These are phyloP conservation scores for Candida golubevii DNA, from an alignment of 805 yeast species.

Conservation along the genomic window DNA sequence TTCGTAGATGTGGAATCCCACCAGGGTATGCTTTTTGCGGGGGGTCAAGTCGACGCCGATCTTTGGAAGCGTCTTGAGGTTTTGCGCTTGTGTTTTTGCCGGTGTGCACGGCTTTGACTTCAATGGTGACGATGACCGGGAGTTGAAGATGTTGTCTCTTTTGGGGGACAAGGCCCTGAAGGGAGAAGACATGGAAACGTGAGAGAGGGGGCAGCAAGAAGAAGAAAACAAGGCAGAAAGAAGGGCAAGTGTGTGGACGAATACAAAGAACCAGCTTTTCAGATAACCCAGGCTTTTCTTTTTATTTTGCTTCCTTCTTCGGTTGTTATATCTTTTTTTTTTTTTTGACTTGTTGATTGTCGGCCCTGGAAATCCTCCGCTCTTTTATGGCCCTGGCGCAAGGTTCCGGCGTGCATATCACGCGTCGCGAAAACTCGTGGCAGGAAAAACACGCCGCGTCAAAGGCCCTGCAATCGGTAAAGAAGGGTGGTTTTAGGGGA, in stretches of 20 bases:
- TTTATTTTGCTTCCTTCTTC: not conserved
- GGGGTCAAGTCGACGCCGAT: constrained; percentile 8
- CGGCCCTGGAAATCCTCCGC: not conserved
- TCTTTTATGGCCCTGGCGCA: constrained; percentile 1
- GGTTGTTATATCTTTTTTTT: too few relatives aligned
- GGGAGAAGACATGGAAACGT: constrained; percentile 10
- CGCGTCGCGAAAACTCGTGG: constrained; percentile 7
- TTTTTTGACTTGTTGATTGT: too few relatives aligned
- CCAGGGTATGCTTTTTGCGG: not conserved
- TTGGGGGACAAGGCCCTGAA: constrained; percentile 15
- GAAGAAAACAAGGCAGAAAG: not conserved
- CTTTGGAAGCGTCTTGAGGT: constrained; percentile 11
- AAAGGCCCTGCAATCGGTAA: too few relatives aligned
- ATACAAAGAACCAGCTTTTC: too few relatives aligned
- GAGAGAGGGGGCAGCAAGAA: not conserved
- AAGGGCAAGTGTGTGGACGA: too few relatives aligned
- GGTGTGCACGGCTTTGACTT: constrained; percentile 14
- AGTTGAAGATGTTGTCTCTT: constrained; percentile 15
- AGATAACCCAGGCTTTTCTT: not conserved
- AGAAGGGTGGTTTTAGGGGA: too few relatives aligned
- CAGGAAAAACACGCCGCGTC: not conserved
- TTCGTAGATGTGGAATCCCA: constrained; percentile 17
- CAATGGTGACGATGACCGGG: constrained; percentile 15
- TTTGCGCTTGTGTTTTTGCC: constrained; percentile 9
- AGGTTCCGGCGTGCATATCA: constrained; percentile 3